Percentiles rank a stretch among this genome's conserved stretches.
Conservation (phyloP, 2,329 filamentous ascomycete genomes). For the Scedosporium dehoogii region DNA sequence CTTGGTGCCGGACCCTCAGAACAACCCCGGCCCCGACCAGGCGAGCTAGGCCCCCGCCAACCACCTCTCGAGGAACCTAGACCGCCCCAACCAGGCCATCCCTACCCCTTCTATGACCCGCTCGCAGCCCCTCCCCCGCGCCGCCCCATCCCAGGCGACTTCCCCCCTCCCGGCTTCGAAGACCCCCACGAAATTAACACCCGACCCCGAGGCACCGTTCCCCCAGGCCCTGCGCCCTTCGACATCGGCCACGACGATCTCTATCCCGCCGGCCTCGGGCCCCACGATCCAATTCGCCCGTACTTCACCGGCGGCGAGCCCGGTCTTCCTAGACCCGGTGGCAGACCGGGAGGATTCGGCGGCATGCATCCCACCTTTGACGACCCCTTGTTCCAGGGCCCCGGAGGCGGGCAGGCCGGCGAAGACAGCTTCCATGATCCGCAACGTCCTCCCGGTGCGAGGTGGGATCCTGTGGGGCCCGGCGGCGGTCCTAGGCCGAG, state of each 20-base stretch:
- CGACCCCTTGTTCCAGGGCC: slow-evolving; percentile 43
- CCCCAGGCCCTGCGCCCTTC: slow-evolving; percentile 44
- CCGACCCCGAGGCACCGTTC: slow-evolving; percentile 38
- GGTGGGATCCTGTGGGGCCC: slow-evolving; percentile 81
- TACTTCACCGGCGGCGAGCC: slow-evolving; percentile 55
- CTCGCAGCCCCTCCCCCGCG: slow-evolving; percentile 37
- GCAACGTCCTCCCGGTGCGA: slow-evolving; percentile 74
- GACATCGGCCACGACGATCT: slow-evolving; percentile 79
- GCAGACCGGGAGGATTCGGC: slow-evolving; percentile 37
- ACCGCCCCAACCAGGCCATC: slow-evolving; percentile 47
- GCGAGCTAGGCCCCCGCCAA: slow-evolving; percentile 33
- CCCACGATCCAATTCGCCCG: slow-evolving; percentile 68
- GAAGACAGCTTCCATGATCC: slow-evolving; percentile 42
- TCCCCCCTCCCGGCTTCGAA: slow-evolving; percentile 83
- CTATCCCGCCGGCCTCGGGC: slow-evolving; percentile 77
- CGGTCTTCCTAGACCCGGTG: slow-evolving; percentile 29
- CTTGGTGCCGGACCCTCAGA: not conserved
- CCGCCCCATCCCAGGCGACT: slow-evolving; percentile 57
- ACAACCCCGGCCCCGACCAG: slow-evolving; percentile 9
- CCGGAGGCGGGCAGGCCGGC: slow-evolving; percentile 21
- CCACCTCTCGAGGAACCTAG: slow-evolving; percentile 53
- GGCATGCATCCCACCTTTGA: slow-evolving; percentile 98
- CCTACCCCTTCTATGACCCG: slow-evolving; percentile 57
- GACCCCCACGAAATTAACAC: slow-evolving; percentile 80
- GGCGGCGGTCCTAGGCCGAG: slow-evolving; percentile 41